Base-by-base conservation (phyloP, 2,329 filamentous ascomycete genomes). In the Sporothrix pallida region DNA sequence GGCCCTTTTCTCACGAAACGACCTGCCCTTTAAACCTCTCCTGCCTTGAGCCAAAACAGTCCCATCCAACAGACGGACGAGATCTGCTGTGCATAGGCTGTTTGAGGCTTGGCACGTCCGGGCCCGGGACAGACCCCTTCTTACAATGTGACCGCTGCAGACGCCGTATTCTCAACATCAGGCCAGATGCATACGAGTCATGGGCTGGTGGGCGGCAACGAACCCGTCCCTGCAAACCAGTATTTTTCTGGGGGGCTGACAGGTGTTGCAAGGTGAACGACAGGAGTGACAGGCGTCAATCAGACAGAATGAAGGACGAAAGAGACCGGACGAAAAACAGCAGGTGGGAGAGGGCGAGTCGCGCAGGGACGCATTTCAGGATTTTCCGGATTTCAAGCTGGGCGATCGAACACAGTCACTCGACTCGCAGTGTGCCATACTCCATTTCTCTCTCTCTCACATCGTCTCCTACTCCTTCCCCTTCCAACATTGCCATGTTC, bases 151-250 rank as follows among this genome's bases (percentile, higher is more conserved):
- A 7, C 31, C 31, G 31, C 50, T 8, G 48, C n/a, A 15, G 3
- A n/a, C n/a, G 44, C 52, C 17, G 52, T 20, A 5, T 3, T 54
- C 5, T 7, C 37, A 44, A 62, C 54, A 62, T 26, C n/a, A 2
- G 20, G 42, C 52, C 70, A 71, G 68, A 46, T 37, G 31, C 56
- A 54, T 54, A 23, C 70, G 70, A 65, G 70, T 65, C 70, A 65
- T 72, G 56, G 70, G 63, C 44, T 26, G 42, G 42, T 50, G n/a
- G 8, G n/a, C 63, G 63, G 6, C 13, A 23, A 23, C 44, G 54
- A 62, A 71, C 69, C 69, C 56, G 56, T 23, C 44, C 23, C 56
- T 42, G 44, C 13, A 4, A 62, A 62, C 69, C 69, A 31, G 69
- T 62, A n/a, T 71, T 71, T 37, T 63, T 37, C 23, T 69, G 15